These are phyloP conservation scores for Podila minutissima DNA, from an alignment of 192 early-diverging fungal species.

Conservation along the genomic window DNA sequence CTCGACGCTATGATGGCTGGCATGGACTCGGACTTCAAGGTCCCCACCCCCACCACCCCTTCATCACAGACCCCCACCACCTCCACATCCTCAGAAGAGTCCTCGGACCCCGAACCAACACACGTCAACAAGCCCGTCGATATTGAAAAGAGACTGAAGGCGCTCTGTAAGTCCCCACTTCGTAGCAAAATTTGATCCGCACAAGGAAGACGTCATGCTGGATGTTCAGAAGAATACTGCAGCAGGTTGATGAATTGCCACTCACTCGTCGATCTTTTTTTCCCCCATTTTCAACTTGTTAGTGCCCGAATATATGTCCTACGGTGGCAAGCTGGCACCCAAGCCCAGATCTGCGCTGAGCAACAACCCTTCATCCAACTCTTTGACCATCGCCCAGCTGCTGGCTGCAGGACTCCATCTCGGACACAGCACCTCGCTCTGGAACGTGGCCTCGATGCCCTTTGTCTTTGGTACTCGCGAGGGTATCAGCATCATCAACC, in stretches of 20 bases:
- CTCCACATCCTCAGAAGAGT: conserved; percentile 3
- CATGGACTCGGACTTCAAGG: conserved; percentile 43
- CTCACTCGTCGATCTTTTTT: no score
- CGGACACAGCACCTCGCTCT: conserved; percentile 80
- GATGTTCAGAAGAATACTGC: no score
- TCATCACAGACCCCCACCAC: neutral
- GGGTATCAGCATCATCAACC: conserved; percentile 93
- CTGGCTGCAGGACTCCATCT: conserved; percentile 90
- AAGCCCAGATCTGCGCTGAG: conserved; percentile 31
- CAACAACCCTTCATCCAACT: conserved; percentile 28
- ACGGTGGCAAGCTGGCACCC: conserved; percentile 43
- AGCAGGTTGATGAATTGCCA: no score
- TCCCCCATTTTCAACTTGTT: neutral
- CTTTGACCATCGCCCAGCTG: conserved; percentile 70
- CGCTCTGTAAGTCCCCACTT: conserved; percentile 31
- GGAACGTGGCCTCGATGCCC: conserved; percentile 85
- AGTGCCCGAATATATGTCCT: conserved; percentile 49
- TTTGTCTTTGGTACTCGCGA: conserved; percentile 91
- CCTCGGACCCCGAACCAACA: conserved; percentile 20
- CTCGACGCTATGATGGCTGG: conserved; percentile 50
- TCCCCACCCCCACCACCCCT: conserved; percentile 15
- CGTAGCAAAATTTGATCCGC: neutral
- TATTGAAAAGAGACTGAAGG: conserved; percentile 42
- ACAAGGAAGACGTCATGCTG: no score
- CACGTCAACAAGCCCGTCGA: conserved; percentile 27